These are phyloP conservation scores for Zoysia matrella DNA, from an alignment of 202 grass and related monocot genomes.

Conservation along the genomic window DNA sequence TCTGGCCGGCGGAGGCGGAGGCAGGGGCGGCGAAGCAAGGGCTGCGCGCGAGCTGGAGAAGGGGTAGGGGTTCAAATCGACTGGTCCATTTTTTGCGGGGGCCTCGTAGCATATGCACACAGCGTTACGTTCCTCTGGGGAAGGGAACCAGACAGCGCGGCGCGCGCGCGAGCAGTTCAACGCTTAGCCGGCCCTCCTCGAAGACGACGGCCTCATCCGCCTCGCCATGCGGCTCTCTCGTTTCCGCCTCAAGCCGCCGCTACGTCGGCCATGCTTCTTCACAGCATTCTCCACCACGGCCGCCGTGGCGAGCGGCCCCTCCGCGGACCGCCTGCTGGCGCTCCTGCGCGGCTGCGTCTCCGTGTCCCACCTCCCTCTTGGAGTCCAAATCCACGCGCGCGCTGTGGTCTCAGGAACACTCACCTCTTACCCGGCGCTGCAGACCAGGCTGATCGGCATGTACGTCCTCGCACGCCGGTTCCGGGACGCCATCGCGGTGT, in stretches of 20 bases:
- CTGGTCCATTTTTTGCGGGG: neutral
- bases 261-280: neutral
- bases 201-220: neutral
- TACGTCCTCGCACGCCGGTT: conserved; percentile 78
- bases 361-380: conserved; percentile 53
- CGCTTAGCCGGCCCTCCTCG: conserved; percentile 8
- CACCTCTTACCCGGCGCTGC: conserved; percentile 14
- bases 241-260: neutral
- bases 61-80: neutral
- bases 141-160: no score
- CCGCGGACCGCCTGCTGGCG: conserved; percentile 43
- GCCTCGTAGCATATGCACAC: neutral
- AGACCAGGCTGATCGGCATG: conserved; percentile 64
- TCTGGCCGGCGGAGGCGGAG: conserved; percentile 33
- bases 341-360: conserved; percentile 63
- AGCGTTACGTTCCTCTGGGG: no score
- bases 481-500: conserved; percentile 59
- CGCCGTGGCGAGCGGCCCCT: neutral
- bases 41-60: conserved; percentile 7
- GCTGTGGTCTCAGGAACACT: conserved; percentile 51
- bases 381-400: conserved; percentile 69
- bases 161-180: neutral
- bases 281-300: conserved; percentile 3
- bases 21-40: neutral
- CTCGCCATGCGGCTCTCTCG: conserved; percentile 38